These are phyloP conservation scores for Lomentospora prolificans DNA, from an alignment of 2,329 filamentous ascomycete genomes.

Conservation along the genomic window DNA sequence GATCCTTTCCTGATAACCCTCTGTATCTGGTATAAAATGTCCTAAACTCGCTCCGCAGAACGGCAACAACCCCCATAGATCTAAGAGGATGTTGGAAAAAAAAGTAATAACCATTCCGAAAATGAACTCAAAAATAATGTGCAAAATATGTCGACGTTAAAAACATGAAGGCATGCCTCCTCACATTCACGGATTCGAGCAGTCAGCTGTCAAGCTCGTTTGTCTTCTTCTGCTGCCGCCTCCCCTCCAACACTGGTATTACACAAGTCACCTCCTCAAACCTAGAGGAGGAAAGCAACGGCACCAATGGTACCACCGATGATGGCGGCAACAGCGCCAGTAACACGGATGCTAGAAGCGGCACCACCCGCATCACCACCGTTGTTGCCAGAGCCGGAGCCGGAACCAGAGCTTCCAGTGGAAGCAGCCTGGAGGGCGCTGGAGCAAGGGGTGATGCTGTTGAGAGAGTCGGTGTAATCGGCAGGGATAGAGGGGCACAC, in stretches of 20 bases:
- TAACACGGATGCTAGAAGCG: slow-evolving; percentile 17
- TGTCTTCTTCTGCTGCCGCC: not conserved
- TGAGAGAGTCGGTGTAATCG: not conserved
- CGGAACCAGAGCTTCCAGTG: slow-evolving; percentile 9
- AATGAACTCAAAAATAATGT: not conserved
- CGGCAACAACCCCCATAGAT: too few species aligned
- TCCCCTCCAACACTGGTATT: not conserved
- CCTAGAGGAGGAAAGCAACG: slow-evolving; percentile 12
- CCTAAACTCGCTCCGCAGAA: not conserved
- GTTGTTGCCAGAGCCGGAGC: not conserved
- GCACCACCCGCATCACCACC: slow-evolving; percentile 14
- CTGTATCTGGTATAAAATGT: not conserved
- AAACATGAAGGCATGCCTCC: too few species aligned
- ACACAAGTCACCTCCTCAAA: not conserved
- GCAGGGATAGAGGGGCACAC: slow-evolving; percentile 17
- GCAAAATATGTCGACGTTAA: too few species aligned
- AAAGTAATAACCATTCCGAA: not conserved
- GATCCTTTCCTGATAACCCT: not conserved
- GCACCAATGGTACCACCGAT: slow-evolving; percentile 20
- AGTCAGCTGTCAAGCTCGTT: too few species aligned
- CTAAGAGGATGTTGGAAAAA: too few species aligned
- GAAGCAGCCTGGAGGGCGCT: not conserved
- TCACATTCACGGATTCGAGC: too few species aligned
- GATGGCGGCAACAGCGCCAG: slow-evolving; percentile 19
- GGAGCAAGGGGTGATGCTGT: slow-evolving; percentile 7